A percentile compares a stretch with the other conserved stretches of the same genome.
Evolutionary conservation across 2,329 filamentous ascomycete genomes (phyloP).

Genomic region (Neospermospora avenae): DNA sequence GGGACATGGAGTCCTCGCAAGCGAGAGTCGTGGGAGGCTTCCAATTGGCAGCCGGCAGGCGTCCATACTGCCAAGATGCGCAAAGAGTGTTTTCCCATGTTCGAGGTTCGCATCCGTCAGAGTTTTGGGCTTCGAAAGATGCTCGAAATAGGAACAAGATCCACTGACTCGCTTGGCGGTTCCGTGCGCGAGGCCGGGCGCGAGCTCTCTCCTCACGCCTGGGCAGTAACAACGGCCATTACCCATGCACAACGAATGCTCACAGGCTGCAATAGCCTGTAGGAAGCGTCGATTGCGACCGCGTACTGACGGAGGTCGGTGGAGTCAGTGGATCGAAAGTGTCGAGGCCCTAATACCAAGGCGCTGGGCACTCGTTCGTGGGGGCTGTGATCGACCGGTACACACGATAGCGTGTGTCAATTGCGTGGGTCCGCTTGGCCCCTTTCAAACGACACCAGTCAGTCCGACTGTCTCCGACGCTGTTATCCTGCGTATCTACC

Average conservation of each 20-base stretch:
- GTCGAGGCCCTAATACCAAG: neutral
- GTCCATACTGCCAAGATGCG: conserved; percentile 13
- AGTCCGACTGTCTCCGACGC: conserved; percentile 1
- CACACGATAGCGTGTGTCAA: conserved; percentile 4
- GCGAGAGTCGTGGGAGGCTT: conserved; percentile 1
- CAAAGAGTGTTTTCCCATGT: conserved; percentile 9
- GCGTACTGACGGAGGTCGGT: conserved; percentile 8
- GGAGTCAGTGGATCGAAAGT: neutral
- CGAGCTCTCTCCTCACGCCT: conserved; percentile 13
- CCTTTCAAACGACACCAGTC: neutral
- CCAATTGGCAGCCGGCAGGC: conserved; percentile 14
- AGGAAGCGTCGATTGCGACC: conserved; percentile 3
- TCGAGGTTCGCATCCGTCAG: conserved; percentile 5
- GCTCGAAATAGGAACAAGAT: conserved; percentile 12
- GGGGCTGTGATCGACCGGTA: conserved; percentile 11
- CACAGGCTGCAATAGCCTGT: neutral
- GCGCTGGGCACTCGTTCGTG: conserved; percentile 10
- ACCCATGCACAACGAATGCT: conserved; percentile 1
- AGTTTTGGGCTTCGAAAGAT: neutral
- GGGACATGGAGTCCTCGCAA: conserved; percentile 5
- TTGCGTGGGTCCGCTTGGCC: conserved; percentile 3
- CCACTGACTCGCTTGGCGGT: conserved; percentile 13
- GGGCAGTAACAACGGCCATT: conserved; percentile 6
- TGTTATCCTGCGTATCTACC: neutral
- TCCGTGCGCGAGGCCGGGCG: conserved; percentile 19